Base-by-base conservation (phyloP, 805 yeast genomes). In the Saccharomyces jurei region DNA sequence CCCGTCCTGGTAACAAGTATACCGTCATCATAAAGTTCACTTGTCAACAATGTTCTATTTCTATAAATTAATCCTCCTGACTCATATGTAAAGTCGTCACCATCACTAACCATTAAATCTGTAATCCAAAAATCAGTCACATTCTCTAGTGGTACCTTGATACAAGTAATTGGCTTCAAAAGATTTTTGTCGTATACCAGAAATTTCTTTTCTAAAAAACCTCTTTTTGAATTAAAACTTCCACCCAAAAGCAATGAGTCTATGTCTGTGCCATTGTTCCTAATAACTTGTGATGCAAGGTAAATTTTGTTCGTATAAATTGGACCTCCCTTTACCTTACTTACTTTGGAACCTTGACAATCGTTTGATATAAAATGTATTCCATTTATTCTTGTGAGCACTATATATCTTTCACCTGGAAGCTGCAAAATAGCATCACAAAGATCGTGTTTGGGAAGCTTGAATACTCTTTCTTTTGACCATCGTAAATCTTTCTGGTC, bases 51-150 rank as follows among this genome's bases (percentile, higher is more conserved):
- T 17, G 3, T 21, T 36, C 44, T 22, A 11, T 36, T 36, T 8
- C 13, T 36, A 21, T 36, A n/a, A 36, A 36, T 8, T 11, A 10
- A 36, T 6, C 44, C 44, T 10, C 22, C 17, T 36, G 44, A 36
- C 6, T 36, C 44, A 36, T 36, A 36, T 17, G 25, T 6, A 17
- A 36, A 17, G 8, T 36, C 5, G 44, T 36, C 17, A 17, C 22
- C 25, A 17, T 17, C 25, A 17, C 10, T 10, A 17, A 6, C 2
- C 13, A 17, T 17, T 36, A 36, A 17, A 3, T 27, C 28, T n/a
- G 51, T 44, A 28, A 41, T 6, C 52, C 52, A 52, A 44, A 52
- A 49, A 31, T 52, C 47, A 17, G 17, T 44, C 13, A 49, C 28
- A 5, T 48, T 28, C 11, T 14, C 44, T 36, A 36, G 13, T 17